Evolutionary conservation across 495 filamentous ascomycete species (phyloP), one percentile per base, ranked within the genome.

Genomic region (Hyaloscypha variabilis): DNA sequence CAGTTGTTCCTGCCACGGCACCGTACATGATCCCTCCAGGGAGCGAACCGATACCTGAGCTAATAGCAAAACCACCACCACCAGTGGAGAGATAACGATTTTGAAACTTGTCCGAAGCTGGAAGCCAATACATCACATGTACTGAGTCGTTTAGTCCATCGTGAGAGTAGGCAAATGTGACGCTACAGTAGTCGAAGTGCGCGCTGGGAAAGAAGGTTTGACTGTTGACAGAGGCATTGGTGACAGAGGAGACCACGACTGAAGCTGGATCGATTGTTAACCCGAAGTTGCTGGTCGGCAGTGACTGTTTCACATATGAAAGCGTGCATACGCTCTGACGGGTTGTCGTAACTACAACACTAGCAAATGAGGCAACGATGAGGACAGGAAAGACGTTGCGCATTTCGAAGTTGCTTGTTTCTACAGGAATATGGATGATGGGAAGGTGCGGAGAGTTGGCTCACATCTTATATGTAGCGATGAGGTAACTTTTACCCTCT

Each of bases 51-150:
- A 39, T 59, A 8, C 78, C 80, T 2, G 72, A 74, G 62, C 82
- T 81, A 66, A 85, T 80, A 8, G 81, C 76, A 28, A 57, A 81
- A 3, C 77, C 81, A 3, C 74, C 80, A 1, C 83, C 82, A 11
- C 83, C 82, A 6, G 79, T 62, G 6, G 72, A 77, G 39, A 77
- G 71, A 26, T 79, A 71, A 1, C 77, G 71, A 0, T 75, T 75
- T 39, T 61, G 56, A 53, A 69, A 69, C 34, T 82, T 81, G 73
- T 75, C 81, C 6, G 63, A 42, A 11, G 72, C 58, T 0, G 81
- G 82, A 2, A 82, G 70, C 75, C 74, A 79, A 34, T 74, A 60
- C 28, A 72, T 69, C 53, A 75, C 66, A 52, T 66, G 61, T 51
- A 84, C 67, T 5, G 26, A 63, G 60, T 83, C 80, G 65, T 77